These are phyloP conservation scores for Phytophthora lateralis DNA, from an alignment of 352 stramenopile genomes.

Conservation along the genomic window DNA sequence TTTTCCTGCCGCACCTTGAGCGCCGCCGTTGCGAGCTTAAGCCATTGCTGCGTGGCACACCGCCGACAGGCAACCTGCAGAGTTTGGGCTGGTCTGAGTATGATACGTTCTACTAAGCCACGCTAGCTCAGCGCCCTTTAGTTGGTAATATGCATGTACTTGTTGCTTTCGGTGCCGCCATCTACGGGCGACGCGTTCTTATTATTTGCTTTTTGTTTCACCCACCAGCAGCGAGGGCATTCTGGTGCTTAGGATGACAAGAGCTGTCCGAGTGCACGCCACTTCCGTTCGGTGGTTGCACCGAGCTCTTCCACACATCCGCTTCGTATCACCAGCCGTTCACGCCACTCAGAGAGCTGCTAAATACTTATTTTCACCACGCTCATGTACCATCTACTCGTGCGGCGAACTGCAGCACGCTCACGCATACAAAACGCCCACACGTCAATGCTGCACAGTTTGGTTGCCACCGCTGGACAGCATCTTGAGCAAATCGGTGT, in stretches of 20 bases:
- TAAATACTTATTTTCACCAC: conserved; percentile 37
- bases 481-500: conserved; percentile 57
- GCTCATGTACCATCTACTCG: conserved; percentile 14
- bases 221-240: neutral
- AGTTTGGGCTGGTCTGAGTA: conserved; percentile 66
- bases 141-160: conserved; percentile 31
- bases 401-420: conserved; percentile 9
- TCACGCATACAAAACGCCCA: conserved; percentile 16
- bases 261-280: neutral
- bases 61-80: conserved; percentile 53
- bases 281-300: conserved; percentile 15
- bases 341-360: conserved; percentile 11
- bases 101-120: conserved; percentile 55
- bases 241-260: neutral
- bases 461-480: conserved; percentile 45
- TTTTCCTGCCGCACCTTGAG: conserved; percentile 61
- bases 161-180: conserved; percentile 11
- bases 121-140: conserved; percentile 8
- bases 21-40: conserved; percentile 67
- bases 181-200: conserved; percentile 12
- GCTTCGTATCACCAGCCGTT: conserved; percentile 1
- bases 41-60: conserved; percentile 58
- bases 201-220: conserved; percentile 30
- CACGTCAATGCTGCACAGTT: conserved; percentile 28
- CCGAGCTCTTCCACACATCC: neutral